These are phyloP conservation scores for Phytophthora uliginosa DNA, from an alignment of 352 stramenopile species.

Conservation along the genomic window DNA sequence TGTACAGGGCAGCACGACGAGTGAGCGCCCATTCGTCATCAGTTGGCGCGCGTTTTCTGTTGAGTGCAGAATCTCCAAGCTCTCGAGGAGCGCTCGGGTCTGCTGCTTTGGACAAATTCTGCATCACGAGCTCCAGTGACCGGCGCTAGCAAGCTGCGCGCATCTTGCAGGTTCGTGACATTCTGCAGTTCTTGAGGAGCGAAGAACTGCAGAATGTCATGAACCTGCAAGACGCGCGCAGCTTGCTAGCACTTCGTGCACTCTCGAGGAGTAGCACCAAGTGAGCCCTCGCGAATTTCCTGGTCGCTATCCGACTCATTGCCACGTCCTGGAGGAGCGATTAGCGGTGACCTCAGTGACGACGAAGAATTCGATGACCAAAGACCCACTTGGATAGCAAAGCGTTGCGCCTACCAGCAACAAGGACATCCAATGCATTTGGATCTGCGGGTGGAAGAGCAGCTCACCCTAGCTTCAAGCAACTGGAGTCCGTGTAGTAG, in stretches of 20 bases:
- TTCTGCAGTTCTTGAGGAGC: constrained; percentile 44
- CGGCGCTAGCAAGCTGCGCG: constrained; percentile 61
- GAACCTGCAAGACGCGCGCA: constrained; percentile 58
- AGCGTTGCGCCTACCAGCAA: constrained; percentile 65
- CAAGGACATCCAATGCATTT: constrained; percentile 74
- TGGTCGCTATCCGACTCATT: constrained; percentile 41
- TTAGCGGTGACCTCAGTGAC: constrained; percentile 38
- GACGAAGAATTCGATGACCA: constrained; percentile 47
- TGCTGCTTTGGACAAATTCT: constrained; percentile 40
- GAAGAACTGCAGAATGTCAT: constrained; percentile 47
- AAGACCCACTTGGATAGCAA: constrained; percentile 68
- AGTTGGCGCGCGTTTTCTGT: constrained; percentile 29
- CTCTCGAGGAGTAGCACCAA: constrained; percentile 26
- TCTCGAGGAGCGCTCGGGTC: constrained; percentile 27
- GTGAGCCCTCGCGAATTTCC: constrained; percentile 35
- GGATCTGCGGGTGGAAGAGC: constrained; percentile 76
- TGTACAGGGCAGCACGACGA: constrained; percentile 62
- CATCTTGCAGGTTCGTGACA: constrained; percentile 56
- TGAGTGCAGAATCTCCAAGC: constrained; percentile 22
- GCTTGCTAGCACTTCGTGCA: constrained; percentile 67
- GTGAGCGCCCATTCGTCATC: constrained; percentile 67
- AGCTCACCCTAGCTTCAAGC: constrained; percentile 75
- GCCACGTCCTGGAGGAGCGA: constrained; percentile 34
- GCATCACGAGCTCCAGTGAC: constrained; percentile 60
- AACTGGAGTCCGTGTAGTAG: constrained; percentile 70